A percentile compares a stretch with the other conserved stretches of the same genome.
Evolutionary conservation across 371 early-diverging fungal species (phyloP).

Genomic region (Rhizopus arrhizus): DNA sequence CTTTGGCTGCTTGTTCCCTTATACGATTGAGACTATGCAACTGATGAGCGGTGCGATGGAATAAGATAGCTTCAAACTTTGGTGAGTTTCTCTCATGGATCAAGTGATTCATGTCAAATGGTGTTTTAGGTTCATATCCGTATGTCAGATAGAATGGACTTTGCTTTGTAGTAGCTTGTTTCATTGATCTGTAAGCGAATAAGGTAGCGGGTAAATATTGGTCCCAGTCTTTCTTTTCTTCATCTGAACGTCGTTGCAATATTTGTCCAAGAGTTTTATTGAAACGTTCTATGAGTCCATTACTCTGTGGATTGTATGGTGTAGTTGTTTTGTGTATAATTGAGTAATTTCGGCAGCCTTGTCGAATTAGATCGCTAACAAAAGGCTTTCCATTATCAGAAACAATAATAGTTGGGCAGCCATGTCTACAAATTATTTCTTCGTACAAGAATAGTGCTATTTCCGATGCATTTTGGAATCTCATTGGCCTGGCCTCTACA

Average conservation of each 20-base stretch:
- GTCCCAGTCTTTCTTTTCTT: constrained; percentile 2
- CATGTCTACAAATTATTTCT: constrained; percentile 5
- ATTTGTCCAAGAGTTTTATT: neutral
- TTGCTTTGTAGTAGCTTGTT: constrained; percentile 7
- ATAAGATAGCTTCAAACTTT: too few relatives aligned
- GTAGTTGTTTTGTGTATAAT: neutral
- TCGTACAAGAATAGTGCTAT: neutral
- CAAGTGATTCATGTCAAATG: neutral
- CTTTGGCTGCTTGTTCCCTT: too few relatives aligned
- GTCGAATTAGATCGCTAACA: neutral
- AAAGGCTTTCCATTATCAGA: neutral
- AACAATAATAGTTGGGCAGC: neutral
- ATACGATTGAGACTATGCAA: too few relatives aligned
- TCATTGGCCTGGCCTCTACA: constrained; percentile 1
- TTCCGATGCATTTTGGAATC: neutral
- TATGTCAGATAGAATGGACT: constrained; percentile 3
- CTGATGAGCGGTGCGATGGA: too few relatives aligned
- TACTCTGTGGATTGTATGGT: neutral
- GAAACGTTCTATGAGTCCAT: neutral
- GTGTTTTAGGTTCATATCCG: constrained; percentile 2
- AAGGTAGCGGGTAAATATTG: neutral
- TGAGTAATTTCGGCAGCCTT: neutral
- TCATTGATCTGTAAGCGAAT: constrained; percentile 5
- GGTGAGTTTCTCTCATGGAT: neutral
- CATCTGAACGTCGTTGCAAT: neutral